Evolutionary conservation across 352 stramenopile genomes (phyloP).

Genomic region (Globisporangium acanthophoron): DNA sequence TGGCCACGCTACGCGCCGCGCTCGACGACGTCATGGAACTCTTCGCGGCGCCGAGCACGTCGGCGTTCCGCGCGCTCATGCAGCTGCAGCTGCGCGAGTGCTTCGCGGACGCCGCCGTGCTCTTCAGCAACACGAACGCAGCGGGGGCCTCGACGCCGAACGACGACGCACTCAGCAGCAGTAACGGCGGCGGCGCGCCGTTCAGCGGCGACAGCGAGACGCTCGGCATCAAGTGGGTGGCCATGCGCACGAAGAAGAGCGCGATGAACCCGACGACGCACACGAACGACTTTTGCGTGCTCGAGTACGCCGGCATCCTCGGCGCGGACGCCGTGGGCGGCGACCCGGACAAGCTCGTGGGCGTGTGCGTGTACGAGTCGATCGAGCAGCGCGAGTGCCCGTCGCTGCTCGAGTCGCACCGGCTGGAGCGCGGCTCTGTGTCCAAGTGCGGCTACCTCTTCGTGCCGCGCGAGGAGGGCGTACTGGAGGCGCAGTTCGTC

Average conservation of each 20-base stretch:
- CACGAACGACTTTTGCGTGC: conserved; percentile 62
- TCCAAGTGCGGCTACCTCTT: conserved; percentile 83
- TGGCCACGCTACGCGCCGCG: conserved; percentile 45
- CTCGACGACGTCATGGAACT: conserved; percentile 81
- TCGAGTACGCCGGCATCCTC: conserved; percentile 73
- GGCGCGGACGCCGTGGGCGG: conserved; percentile 49
- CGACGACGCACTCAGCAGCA: conserved; percentile 19
- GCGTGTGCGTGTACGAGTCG: conserved; percentile 76
- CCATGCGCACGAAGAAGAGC: conserved; percentile 62
- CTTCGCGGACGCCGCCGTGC: conserved; percentile 64
- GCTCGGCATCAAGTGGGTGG: conserved; percentile 78
- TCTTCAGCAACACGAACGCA: conserved; percentile 65
- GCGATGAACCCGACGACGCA: conserved; percentile 34
- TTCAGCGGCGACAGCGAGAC: conserved; percentile 47
- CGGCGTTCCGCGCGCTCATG: conserved; percentile 67
- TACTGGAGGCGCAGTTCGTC: conserved; percentile 72
- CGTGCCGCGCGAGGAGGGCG: conserved; percentile 45
- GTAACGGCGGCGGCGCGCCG: conserved; percentile 28
- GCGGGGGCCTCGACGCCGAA: conserved; percentile 5
- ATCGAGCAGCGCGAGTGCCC: conserved; percentile 79
- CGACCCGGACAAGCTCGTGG: conserved; percentile 30
- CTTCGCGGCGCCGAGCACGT: conserved; percentile 49
- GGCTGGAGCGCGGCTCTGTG: conserved; percentile 59
- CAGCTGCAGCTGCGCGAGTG: conserved; percentile 68
- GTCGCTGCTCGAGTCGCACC: conserved; percentile 62